A percentile compares a stretch with the other conserved stretches of the same genome.
These are phyloP conservation scores for Lagerstroemia speciosa DNA, from an alignment of 345 rosid species.

Conservation along the genomic window DNA sequence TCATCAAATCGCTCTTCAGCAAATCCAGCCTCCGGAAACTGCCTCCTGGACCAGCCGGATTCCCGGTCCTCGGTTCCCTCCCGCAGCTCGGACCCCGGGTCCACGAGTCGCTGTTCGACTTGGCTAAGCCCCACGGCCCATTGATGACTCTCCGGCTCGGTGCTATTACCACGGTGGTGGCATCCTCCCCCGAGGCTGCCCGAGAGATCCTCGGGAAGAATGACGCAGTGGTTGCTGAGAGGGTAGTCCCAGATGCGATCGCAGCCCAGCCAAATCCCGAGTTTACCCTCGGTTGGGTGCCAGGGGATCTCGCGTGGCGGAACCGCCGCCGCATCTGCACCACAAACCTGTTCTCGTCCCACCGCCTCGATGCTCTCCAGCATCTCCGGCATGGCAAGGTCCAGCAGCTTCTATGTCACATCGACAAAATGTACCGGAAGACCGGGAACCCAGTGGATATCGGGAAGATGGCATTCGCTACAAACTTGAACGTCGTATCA, in stretches of 20 bases:
- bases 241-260: neutral
- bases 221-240: neutral
- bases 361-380: slow-evolving; percentile 11
- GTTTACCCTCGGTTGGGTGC: slow-evolving; percentile 4
- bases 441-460: neutral
- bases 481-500: slow-evolving; percentile 13
- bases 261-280: slow-evolving; percentile 5
- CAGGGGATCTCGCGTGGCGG: slow-evolving; percentile 7
- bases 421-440: neutral
- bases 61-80: slow-evolving; percentile 2
- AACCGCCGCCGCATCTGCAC: slow-evolving; percentile 10
- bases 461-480: slow-evolving; percentile 8
- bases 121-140: slow-evolving; percentile 1
- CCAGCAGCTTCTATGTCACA: slow-evolving; percentile 7
- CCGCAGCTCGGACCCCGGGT: slow-evolving; percentile 1
- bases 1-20: neutral
- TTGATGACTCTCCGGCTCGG: slow-evolving; percentile 3
- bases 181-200: neutral
- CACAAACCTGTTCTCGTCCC: slow-evolving; percentile 9
- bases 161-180: neutral
- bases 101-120: neutral
- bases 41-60: slow-evolving; percentile 1
- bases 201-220: slow-evolving; percentile 1
- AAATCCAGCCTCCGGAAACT: neutral
- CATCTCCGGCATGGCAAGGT: slow-evolving; percentile 9